Conservation (phyloP, 2,329 filamentous ascomycete species). For the Pseudocercospora cruenta region DNA sequence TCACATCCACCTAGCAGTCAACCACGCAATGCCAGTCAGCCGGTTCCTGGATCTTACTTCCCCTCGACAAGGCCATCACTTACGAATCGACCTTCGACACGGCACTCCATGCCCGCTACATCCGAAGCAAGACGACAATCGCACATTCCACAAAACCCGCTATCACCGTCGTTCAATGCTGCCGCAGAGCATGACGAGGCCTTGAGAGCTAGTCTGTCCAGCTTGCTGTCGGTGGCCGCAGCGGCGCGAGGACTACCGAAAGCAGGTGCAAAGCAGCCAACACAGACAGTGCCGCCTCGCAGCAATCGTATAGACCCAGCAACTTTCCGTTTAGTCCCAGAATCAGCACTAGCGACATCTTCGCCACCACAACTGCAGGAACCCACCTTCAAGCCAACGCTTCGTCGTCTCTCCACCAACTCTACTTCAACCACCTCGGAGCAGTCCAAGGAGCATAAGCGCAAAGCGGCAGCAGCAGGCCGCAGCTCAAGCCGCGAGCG, state of each 20-base stretch:
- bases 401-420: slow-evolving; percentile 37
- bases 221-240: slow-evolving; percentile 89
- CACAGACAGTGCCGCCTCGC: slow-evolving; percentile 28
- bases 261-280: slow-evolving; percentile 40
- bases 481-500: slow-evolving; percentile 50
- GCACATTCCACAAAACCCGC: slow-evolving; percentile 66
- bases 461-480: slow-evolving; percentile 44
- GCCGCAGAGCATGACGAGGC: slow-evolving; percentile 82
- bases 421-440: slow-evolving; percentile 36
- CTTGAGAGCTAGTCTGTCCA: slow-evolving; percentile 89
- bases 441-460: slow-evolving; percentile 45
- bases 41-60: slow-evolving; percentile 52
- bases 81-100: slow-evolving; percentile 26
- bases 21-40: slow-evolving; percentile 53
- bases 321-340: slow-evolving; percentile 62
- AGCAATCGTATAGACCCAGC: slow-evolving; percentile 52
- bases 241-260: slow-evolving; percentile 83
- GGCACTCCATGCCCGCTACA: slow-evolving; percentile 41
- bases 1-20: slow-evolving; percentile 73
- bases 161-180: slow-evolving; percentile 75
- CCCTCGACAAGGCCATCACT: slow-evolving; percentile 41
- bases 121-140: slow-evolving; percentile 44
- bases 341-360: slow-evolving; percentile 53
- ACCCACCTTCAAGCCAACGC: slow-evolving; percentile 42
- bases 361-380: slow-evolving; percentile 34